Evolutionary conservation across 2,329 filamentous ascomycete species (phyloP), one percentile per base, ranked within the genome.

Genomic region (Xylaria sp.): DNA sequence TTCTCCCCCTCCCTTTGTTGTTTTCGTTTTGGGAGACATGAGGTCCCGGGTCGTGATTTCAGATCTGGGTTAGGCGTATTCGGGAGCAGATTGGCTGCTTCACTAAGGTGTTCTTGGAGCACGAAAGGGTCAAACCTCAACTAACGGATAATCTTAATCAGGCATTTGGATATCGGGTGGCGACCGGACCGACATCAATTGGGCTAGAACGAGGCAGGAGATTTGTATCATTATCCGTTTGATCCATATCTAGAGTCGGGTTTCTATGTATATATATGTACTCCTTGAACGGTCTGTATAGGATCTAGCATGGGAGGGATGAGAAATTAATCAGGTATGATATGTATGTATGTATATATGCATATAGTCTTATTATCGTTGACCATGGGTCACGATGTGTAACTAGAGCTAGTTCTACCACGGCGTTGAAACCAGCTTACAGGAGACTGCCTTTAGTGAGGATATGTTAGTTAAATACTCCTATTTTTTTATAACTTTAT

Each of bases 31-130:
- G 5, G 5, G 20, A 20, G 50, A 54, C 7, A 27, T 13, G 15
- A 17, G 22, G 10, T 42, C 6, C 22, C n/a, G 13, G 22, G n/a
- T 1, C 13, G n/a, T 20, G 11, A 3, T 55, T 55, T 15, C 9
- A 22, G 36, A 11, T 10, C n/a, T 42, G 27, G 22, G 53, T 55
- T 42, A 27, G 53, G 53, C 53, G 53, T 55, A 42, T 55, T 6
- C 1, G 36, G 36, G 36, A 11, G 5, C 13, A n/a, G 13, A n/a
- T n/a, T 4, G 11, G 51, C 10, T 27, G 13, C 29, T 39, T 55
- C 4, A 20, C 2, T 54, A 13, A 22, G n/a, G 31, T 36, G n/a
- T 53, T 13, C 9, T 20, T 5, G 25, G 47, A 50, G 25, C 49
- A 20, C 15, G 17, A 22, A 51, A 51, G 49, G n/a, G 33, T 20